Base-by-base conservation (phyloP, 2,329 filamentous ascomycete species). In the Monilinia laxa region DNA sequence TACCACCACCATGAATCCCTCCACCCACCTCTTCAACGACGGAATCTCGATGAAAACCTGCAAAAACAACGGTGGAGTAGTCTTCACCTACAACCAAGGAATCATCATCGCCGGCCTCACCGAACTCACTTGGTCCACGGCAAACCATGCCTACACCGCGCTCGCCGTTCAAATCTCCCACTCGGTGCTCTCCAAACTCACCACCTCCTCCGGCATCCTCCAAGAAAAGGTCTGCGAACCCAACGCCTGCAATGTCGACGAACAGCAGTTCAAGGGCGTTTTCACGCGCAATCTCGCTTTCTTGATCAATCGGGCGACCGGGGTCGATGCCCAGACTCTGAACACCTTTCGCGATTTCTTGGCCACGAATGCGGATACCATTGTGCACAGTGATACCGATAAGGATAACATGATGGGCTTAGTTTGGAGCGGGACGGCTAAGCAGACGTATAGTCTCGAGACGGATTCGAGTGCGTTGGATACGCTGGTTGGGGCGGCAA, bases 191-290 rank as follows among this genome's bases (percentile, higher is more conserved):
- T 71, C 73, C 14, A 70, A 77, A 31, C 74, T 86, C 6, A 74
- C 80, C 4, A 79, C 82, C 68, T 66, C 75, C 0, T 76, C 81
- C 63, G 80, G 81, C 14, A 79, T 87, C 35, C 76, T 88, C 1
- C 80, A 80, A 67, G 85, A 88, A 67, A 70, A 75, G 14, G 58
- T 59, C 6, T 87, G 85, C 70, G 85, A 87, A 71, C 80, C 82
- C 1, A 74, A 79, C 67, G 80, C 79, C 10, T 76, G 74, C 47
- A 59, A 69, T 14, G 75, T 73, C 23, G 83, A 87, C 68, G 83
- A 81, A 1, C 81, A 84, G 45, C 86, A 90, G 73, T 92, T 92
- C 82, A 92, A 92, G 77, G 90, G 90, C 4, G 80, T 91, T 47
- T 90, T 91, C 70, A 81, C 85, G 20, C 82, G 88, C 25, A 90